A percentile compares a stretch with the other conserved stretches of the same genome.
These are phyloP conservation scores for Verbascum thapsus DNA, from an alignment of 257 asterid species.

Conservation along the genomic window DNA sequence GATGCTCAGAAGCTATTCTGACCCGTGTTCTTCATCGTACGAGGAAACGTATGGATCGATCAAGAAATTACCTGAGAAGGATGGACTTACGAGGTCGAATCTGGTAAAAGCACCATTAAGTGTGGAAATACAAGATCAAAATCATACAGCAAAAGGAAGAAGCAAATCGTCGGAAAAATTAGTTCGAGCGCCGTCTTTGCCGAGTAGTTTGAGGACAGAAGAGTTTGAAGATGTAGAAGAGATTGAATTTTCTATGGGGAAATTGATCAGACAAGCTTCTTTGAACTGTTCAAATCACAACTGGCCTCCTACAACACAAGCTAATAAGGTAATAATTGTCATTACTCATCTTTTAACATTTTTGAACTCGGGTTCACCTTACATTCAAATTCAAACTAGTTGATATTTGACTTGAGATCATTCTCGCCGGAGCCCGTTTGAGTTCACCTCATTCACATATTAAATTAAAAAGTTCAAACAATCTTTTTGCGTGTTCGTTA, in stretches of 20 bases:
- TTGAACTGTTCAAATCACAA: conserved; percentile 37
- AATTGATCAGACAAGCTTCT: conserved; percentile 70
- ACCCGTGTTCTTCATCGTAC: conserved; percentile 58
- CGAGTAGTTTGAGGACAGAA: conserved; percentile 33
- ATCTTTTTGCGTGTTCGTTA: no score
- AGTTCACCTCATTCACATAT: no score
- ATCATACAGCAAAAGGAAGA: neutral
- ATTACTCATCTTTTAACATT: no score
- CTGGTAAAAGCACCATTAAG: conserved; percentile 45
- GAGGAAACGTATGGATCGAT: conserved; percentile 59
- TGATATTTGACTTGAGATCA: no score
- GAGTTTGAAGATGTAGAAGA: conserved; percentile 44
- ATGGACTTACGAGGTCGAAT: neutral
- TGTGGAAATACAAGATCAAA: conserved; percentile 23
- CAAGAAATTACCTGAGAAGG: conserved; percentile 28
- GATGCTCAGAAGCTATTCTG: conserved; percentile 62
- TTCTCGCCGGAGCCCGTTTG: no score
- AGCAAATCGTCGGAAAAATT: conserved; percentile 26
- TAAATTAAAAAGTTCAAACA: no score
- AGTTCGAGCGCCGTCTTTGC: conserved; percentile 56
- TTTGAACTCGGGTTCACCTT: no score
- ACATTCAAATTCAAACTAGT: no score
- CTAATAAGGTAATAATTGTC: conserved; percentile 39
- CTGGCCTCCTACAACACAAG: conserved; percentile 38
- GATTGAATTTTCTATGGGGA: conserved; percentile 55